phyloP scores from a whole-genome alignment of 2,329 filamentous ascomycete genomes.

The Cryphonectria nitschkei region DNA sequence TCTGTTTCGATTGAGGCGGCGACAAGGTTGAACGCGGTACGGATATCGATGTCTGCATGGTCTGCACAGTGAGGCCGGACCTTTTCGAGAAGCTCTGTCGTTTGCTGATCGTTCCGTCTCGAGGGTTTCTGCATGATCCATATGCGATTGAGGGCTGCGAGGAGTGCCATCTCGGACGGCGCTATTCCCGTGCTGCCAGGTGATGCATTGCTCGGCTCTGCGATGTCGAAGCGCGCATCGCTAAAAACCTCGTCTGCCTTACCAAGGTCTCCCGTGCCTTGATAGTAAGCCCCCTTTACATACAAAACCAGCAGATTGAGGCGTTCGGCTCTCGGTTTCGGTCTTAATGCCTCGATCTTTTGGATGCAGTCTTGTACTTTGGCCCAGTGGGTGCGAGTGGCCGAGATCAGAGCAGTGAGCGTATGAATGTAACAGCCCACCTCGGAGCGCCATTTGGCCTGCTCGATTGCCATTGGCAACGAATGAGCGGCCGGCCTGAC shows the following conservation, averaged over 20 bases:
- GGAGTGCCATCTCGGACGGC: slow-evolving; percentile 66
- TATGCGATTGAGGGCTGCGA: slow-evolving; percentile 69
- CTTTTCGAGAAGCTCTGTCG: slow-evolving; percentile 64
- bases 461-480: slow-evolving; percentile 59
- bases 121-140: slow-evolving; percentile 71
- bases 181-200: slow-evolving; percentile 49
- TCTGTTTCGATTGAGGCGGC: slow-evolving; percentile 68
- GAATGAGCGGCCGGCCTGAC: slow-evolving; percentile 35
- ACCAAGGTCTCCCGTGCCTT: slow-evolving; percentile 75
- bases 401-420: slow-evolving; percentile 71
- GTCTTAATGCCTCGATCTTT: slow-evolving; percentile 51
- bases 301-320: slow-evolving; percentile 67
- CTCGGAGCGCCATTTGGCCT: slow-evolving; percentile 66
- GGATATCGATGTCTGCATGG: slow-evolving; percentile 75
- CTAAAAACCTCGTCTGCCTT: slow-evolving; percentile 70
- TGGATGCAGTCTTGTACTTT: slow-evolving; percentile 62
- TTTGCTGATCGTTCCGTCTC: slow-evolving; percentile 60
- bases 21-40: slow-evolving; percentile 77
- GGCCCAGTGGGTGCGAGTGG: slow-evolving; percentile 72
- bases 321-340: slow-evolving; percentile 45
- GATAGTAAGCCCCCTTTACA: slow-evolving; percentile 73
- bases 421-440: slow-evolving; percentile 71
- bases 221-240: slow-evolving; percentile 60
- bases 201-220: slow-evolving; percentile 43
- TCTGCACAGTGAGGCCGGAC: slow-evolving; percentile 69